Conservation (phyloP, 208 protist genomes). For the Leishmania aethiopica region DNA sequence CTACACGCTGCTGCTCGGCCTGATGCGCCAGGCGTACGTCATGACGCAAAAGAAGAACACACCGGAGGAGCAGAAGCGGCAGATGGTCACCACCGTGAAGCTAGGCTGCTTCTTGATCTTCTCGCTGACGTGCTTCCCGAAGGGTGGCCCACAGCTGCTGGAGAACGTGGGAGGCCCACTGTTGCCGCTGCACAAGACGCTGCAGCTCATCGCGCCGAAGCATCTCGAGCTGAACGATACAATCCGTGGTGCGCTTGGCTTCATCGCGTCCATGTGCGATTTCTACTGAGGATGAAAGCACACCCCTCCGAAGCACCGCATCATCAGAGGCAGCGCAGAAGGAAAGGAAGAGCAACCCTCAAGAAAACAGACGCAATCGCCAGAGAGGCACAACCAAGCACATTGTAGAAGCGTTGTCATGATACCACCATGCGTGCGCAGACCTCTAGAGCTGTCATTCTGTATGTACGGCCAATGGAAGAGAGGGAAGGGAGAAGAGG, state of each 20-base stretch:
- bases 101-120: conserved; percentile 82
- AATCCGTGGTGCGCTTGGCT: conserved; percentile 71
- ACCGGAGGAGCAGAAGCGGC: conserved; percentile 72
- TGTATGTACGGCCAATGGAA: background rate
- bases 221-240: conserved; percentile 73
- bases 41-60: conserved; percentile 69
- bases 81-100: conserved; percentile 81
- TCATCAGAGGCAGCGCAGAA: background rate
- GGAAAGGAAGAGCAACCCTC: background rate
- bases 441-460: background rate
- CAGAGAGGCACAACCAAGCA: background rate
- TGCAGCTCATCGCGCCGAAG: conserved; percentile 70
- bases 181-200: conserved; percentile 69
- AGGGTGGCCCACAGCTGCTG: conserved; percentile 80
- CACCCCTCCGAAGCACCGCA: background rate
- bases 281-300: conserved; percentile 59
- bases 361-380: background rate
- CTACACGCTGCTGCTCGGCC: conserved; percentile 74
- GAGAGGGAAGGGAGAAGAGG: background rate
- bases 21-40: conserved; percentile 73
- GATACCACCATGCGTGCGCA: background rate
- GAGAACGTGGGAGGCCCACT: conserved; percentile 62
- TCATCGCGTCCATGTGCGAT: conserved; percentile 85
- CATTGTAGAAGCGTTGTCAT: background rate
- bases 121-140: conserved; percentile 77